Evolutionary conservation across 129 eudicot genomes (phyloP), one percentile per base, ranked within the genome.

Genomic region (Ambrosia artemisiifolia): DNA sequence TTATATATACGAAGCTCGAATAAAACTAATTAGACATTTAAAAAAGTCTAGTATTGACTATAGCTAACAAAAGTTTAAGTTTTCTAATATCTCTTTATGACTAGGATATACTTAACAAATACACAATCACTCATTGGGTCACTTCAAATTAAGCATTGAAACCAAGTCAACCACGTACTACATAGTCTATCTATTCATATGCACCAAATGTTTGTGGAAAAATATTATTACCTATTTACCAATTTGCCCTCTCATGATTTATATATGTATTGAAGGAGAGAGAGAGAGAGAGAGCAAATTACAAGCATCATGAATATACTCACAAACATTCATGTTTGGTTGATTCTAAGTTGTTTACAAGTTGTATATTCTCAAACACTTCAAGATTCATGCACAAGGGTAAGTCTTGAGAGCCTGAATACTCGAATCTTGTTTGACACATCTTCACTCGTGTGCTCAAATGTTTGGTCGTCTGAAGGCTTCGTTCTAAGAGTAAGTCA

Each of bases 401-500:
- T 86, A 43, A 67, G 50, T 68, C 78, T 87, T 65, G 54, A 61
- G 71, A 72, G 38, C 63, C 13, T 78, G 18, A 67, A 69, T 54
- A 19, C 60, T 48, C 85, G 65, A 68, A 67, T 87, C 20, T 59
- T 57, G 7, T 93, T 93, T 53, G 91, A 84, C 33, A 75, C 92
- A 16, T n/a, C 95, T 68, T 67, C 88, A 38, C 84, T 89, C 74
- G 54, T 40, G 28, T 93, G 98, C 76, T 84, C 70, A 59, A 16
- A 76, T 7, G 95, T 87, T 7, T 93, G 98, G 96, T 40, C 50
- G 38, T 59, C 83, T 11, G 80, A 90, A 75, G 72, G 73, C 65
- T 93, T 76, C 90, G 76, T 85, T 69, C 85, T 89, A 76, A 76
- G 98, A 67, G 98, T 92, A 85, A 79, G 85, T 79, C 14, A 33